Base-by-base conservation (phyloP, 2,329 filamentous ascomycete genomes). In the Trichoderma brevicompactum region DNA sequence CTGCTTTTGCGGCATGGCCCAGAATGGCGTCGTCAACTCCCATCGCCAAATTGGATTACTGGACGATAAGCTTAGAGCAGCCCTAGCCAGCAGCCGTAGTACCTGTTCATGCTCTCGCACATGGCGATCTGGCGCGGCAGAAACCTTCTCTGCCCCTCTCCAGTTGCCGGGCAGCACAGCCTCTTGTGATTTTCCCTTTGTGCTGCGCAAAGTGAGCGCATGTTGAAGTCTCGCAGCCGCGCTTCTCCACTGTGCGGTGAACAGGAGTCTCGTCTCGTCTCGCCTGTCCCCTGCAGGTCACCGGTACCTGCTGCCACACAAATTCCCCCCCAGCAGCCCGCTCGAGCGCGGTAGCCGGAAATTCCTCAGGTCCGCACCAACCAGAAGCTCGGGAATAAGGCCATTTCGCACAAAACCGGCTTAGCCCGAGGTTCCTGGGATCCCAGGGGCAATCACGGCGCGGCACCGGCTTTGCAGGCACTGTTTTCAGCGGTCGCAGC, bases 181-280 rank as follows among this genome's bases (percentile, higher is more conserved):
- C 28, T 32, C 23, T 13, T 10, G 41, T 19, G 10, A 12, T 40
- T 28, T 28, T 43, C 23, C 15, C 15, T 15, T 15, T 9, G 34
- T 46, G 44, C 6, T 43, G 28, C 40, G 12, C 28, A 36, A 61
- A 43, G 58, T 52, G 46, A 61, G 58, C 48, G 58, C 48, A 41
- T 61, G 56, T 41, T 52, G 15, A 61, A 34, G 23, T 41, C 40
- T 60, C 48, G 7, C 46, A 65, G 54, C 61, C 43, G 61, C 63
- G 56, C 49, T 38, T 36, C 64, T 61, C 64, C 64, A 61, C 64
- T 55, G 48, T 59, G 64, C 53, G 64, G 53, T 61, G 56, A 61
- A 55, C 56, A 55, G 41, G 32, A 41, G 48, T 32, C 13, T 43
- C 34, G 50, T 38, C 59, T 52, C 58, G 36, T 43, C 46, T 28